These are phyloP conservation scores for Geotrichum phurueaensis DNA, from an alignment of 1,139 yeast species.

Conservation along the genomic window DNA sequence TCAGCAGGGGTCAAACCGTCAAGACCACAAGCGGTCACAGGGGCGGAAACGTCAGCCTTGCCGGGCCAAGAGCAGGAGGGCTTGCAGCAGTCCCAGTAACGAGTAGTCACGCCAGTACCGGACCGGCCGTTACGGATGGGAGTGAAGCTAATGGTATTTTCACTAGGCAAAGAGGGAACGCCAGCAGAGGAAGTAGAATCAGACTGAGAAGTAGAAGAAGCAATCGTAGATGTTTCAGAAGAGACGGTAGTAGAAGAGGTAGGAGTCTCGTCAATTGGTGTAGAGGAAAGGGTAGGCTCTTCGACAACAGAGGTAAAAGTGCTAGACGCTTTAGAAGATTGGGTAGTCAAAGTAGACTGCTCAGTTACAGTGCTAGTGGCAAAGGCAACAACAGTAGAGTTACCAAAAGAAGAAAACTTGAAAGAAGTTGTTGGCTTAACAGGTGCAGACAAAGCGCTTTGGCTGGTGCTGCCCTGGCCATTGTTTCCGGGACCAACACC, in stretches of 20 bases:
- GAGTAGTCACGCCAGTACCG: slow-evolving; percentile 21
- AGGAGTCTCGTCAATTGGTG: not conserved
- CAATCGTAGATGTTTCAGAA: not conserved
- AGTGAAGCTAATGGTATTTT: not conserved
- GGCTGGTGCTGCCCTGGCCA: not conserved
- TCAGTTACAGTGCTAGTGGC: not conserved
- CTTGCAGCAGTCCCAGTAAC: slow-evolving; percentile 23
- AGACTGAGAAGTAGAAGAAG: too few species aligned
- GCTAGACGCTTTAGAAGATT: not conserved
- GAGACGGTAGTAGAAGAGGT: too few species aligned
- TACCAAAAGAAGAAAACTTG: not conserved
- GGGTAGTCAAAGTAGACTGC: not conserved
- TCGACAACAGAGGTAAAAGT: not conserved
- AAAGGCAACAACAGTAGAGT: not conserved
- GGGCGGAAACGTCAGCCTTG: slow-evolving; percentile 16
- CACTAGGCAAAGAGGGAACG: too few species aligned
- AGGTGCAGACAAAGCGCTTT: not conserved
- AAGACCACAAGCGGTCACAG: slow-evolving; percentile 19
- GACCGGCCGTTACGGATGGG: slow-evolving; percentile 18
- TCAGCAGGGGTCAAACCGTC: slow-evolving; percentile 17
- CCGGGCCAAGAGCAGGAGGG: slow-evolving; percentile 22
- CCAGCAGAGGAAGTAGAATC: too few species aligned
- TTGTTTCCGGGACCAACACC: not conserved
- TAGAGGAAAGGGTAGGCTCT: not conserved
- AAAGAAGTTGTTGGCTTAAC: not conserved